Conservation (phyloP, 805 yeast species). For the Candida pseudoglaebosa region DNA sequence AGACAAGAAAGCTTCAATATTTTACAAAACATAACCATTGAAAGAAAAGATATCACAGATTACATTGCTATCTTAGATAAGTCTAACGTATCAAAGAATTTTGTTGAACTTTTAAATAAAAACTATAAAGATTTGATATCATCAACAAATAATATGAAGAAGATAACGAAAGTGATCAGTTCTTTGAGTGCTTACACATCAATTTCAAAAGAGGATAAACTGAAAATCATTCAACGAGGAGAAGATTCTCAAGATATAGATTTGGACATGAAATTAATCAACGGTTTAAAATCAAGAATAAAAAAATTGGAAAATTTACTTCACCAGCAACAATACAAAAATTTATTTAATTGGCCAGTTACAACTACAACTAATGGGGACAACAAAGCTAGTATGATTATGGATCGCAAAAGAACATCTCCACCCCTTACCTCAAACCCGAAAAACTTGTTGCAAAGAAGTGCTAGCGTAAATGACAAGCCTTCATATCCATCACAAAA, state of each 20-base stretch:
- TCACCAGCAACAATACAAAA: slow-evolving; percentile 66
- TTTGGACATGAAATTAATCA: slow-evolving; percentile 37
- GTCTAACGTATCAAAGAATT: slow-evolving; percentile 24
- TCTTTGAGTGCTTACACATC: slow-evolving; percentile 28
- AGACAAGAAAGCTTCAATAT: slow-evolving; percentile 24
- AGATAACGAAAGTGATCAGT: slow-evolving; percentile 27
- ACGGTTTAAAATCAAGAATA: slow-evolving; percentile 68
- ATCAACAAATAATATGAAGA: slow-evolving; percentile 35
- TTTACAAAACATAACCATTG: slow-evolving; percentile 31
- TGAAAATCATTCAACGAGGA: slow-evolving; percentile 12
- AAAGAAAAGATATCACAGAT: slow-evolving; percentile 27
- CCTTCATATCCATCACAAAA: slow-evolving; percentile 11
- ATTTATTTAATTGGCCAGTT: slow-evolving; percentile 46
- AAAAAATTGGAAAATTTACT: slow-evolving; percentile 71
- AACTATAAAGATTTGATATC: slow-evolving; percentile 44
- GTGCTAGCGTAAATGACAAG: slow-evolving; percentile 1
- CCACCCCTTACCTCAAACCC: slow-evolving; percentile 17
- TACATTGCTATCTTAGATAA: slow-evolving; percentile 24
- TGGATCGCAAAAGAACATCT: slow-evolving; percentile 11
- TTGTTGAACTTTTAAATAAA: slow-evolving; percentile 36
- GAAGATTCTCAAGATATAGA: slow-evolving; percentile 26
- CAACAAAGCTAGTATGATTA: slow-evolving; percentile 15
- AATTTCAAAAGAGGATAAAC: slow-evolving; percentile 15
- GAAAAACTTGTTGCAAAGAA: slow-evolving; percentile 23
- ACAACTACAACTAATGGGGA: slow-evolving; percentile 9